Evolutionary conservation across 129 eudicot species (phyloP), one percentile per base, ranked within the genome.

Genomic region (Helianthus annuus): DNA sequence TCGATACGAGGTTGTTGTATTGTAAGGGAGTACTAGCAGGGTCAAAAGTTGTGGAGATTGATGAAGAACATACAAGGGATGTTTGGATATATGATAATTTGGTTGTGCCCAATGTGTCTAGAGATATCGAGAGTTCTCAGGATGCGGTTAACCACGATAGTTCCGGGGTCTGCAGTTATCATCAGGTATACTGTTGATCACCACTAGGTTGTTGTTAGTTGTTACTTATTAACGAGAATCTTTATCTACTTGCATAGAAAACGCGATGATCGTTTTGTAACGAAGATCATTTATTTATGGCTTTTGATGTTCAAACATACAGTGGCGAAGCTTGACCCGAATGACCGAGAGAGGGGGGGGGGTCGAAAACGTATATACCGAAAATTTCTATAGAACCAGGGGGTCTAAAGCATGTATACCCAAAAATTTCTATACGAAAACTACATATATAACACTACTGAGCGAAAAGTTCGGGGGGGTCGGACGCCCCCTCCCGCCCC

Each of bases 1-100:
- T 82, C 63, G 95, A 93, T 69, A 89, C 92, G 6, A 87, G 98
- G 81, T 86, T 93, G 84, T 65, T 93, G 39, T 93, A 93, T 69
- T 93, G 97, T 81, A 93, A 93, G 56, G 98, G 98, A 22, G 81
- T 81, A n/a, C n/a, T n/a, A 6, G 83, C 81, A 3, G 96, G 96
- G 52, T 87, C 92, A 6, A 93, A 85, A 78, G 75, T 93, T 72
- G 88, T 93, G 45, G 95, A 93, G 73, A 81, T 87, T 72, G 95
- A 93, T 72, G 95, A 87, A 81, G 98, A 89, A 27, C 92, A 85
- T 55, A 83, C 78, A 4, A 85, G 95, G 90, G 92, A 93, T 93
- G 81, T 93, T 32, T 75, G 81, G 81, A 76, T 93, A 66, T 82
- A 81, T 74, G 92, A 84, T 68, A 54, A 79, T 39, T 46, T 93